phyloP scores from a whole-genome alignment of 331 rosid species.

The Pyrus hybrid region DNA sequence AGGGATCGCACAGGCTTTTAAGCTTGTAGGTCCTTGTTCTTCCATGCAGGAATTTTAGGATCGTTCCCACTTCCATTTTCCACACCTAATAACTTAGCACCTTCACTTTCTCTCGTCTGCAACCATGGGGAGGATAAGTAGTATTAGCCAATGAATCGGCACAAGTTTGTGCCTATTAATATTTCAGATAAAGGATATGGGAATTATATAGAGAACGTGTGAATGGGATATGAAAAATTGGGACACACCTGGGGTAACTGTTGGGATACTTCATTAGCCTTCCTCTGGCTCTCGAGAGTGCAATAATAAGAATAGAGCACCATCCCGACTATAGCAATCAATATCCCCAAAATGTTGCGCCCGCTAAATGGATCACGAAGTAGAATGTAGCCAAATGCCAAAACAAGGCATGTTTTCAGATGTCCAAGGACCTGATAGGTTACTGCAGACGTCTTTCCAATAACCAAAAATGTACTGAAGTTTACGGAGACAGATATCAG shows the following conservation, averaged over 20 bases:
- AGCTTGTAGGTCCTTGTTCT: slow-evolving; percentile 52
- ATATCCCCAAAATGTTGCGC: slow-evolving; percentile 81
- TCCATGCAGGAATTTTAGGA: slow-evolving; percentile 51
- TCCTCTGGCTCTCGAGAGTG: slow-evolving; percentile 61
- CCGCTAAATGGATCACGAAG: slow-evolving; percentile 86
- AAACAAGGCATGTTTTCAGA: slow-evolving; percentile 84
- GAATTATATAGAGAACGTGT: neutral
- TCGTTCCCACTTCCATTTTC: slow-evolving; percentile 55
- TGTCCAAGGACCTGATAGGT: slow-evolving; percentile 98
- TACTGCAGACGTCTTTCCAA: slow-evolving; percentile 92
- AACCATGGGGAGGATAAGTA: neutral
- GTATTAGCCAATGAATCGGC: neutral
- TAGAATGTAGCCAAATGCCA: slow-evolving; percentile 79
- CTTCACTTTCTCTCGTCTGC: slow-evolving; percentile 66
- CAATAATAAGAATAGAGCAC: slow-evolving; percentile 67
- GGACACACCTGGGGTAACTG: slow-evolving; percentile 47
- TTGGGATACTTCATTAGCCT: slow-evolving; percentile 41
- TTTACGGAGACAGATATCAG: slow-evolving; percentile 82
- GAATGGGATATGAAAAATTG: neutral
- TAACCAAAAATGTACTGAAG: slow-evolving; percentile 93
- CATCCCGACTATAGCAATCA: slow-evolving; percentile 89
- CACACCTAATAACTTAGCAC: slow-evolving; percentile 52
- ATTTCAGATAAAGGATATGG: neutral
- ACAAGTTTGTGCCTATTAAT: too few relatives aligned
- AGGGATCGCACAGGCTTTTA: neutral